Evolutionary conservation across 2,329 filamentous ascomycete genomes (phyloP).

Genomic region (Hypoxylon sp.): DNA sequence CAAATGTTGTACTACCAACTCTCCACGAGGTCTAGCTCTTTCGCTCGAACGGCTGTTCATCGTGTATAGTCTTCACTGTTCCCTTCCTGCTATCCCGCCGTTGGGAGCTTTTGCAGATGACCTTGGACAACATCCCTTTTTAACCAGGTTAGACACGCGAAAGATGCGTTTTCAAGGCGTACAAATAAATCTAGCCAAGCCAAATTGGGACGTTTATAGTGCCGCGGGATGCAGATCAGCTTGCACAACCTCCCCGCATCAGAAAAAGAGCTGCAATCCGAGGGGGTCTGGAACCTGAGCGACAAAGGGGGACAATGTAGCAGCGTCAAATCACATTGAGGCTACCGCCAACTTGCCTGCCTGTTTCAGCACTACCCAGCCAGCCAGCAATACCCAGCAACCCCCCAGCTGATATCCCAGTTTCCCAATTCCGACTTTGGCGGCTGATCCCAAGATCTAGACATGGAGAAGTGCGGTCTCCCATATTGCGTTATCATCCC

Average conservation of each 20-base stretch:
- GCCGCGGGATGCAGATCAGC: slow-evolving; percentile 43
- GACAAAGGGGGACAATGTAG: slow-evolving; percentile 26
- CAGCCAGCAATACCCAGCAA: slow-evolving; percentile 5
- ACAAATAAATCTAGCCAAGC: slow-evolving; percentile 37
- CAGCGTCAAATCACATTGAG: slow-evolving; percentile 38
- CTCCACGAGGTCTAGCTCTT: slow-evolving; percentile 29
- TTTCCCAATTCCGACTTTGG: slow-evolving; percentile 38
- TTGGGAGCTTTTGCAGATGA: slow-evolving; percentile 20
- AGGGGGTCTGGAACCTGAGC: slow-evolving; percentile 38
- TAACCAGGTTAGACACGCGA: slow-evolving; percentile 12
- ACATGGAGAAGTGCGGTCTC: slow-evolving; percentile 42
- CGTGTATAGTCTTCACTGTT: not conserved
- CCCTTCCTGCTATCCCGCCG: not conserved
- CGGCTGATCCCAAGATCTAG: slow-evolving; percentile 44
- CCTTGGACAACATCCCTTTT: slow-evolving; percentile 19
- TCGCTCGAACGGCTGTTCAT: slow-evolving; percentile 26
- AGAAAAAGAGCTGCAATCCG: slow-evolving; percentile 32
- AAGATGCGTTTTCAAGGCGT: slow-evolving; percentile 23
- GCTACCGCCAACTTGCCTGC: slow-evolving; percentile 42
- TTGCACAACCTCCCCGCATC: slow-evolving; percentile 42
- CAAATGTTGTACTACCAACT: slow-evolving; percentile 45
- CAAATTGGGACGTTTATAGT: slow-evolving; percentile 26
- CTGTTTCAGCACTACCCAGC: slow-evolving; percentile 43
- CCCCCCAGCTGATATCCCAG: slow-evolving; percentile 35
- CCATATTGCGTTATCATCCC: slow-evolving; percentile 44